Conservation (phyloP, 139 green algal genomes). For the Chlamydomonas sphaeroides region DNA sequence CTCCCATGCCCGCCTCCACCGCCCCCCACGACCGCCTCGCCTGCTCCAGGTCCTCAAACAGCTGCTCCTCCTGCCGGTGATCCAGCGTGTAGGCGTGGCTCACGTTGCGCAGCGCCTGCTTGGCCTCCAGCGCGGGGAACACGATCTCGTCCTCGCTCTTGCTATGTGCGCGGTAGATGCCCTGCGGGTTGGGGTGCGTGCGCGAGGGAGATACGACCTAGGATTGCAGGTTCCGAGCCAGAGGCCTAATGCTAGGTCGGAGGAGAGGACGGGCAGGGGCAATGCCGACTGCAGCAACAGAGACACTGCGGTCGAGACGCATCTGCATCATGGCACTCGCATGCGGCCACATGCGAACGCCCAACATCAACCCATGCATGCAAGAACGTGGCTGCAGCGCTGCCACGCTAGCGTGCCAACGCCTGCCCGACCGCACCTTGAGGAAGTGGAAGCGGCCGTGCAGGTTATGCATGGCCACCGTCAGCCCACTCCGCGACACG, state of each 20-base stretch:
- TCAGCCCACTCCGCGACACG: background rate
- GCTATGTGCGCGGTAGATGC: slow-evolving; percentile 73
- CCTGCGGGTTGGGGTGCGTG: slow-evolving; percentile 9
- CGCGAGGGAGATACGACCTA: too few relatives aligned
- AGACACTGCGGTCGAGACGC: too few relatives aligned
- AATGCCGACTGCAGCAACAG: too few relatives aligned
- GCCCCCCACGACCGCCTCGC: too few relatives aligned
- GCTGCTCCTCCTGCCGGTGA: slow-evolving; percentile 92
- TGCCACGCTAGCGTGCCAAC: background rate
- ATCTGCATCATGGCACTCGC: too few relatives aligned
- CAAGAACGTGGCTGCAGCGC: too few relatives aligned
- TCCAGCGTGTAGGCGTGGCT: slow-evolving; percentile 97
- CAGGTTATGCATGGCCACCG: slow-evolving; percentile 74
- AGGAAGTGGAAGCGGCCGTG: slow-evolving; percentile 94
- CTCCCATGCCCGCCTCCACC: background rate
- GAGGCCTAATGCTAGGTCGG: too few relatives aligned
- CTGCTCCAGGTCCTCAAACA: slow-evolving; percentile 81
- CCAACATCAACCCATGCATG: too few relatives aligned
- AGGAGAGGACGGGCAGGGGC: too few relatives aligned
- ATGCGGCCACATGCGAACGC: too few relatives aligned
- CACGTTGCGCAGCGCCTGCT: slow-evolving; percentile 94
- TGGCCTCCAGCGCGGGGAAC: slow-evolving; percentile 96
- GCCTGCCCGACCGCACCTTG: slow-evolving; percentile 43
- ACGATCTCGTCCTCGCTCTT: slow-evolving; percentile 95
- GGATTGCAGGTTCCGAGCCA: too few relatives aligned